phyloP scores from a whole-genome alignment of 2,329 filamentous ascomycete species.

The Ramichloridium luteum region DNA sequence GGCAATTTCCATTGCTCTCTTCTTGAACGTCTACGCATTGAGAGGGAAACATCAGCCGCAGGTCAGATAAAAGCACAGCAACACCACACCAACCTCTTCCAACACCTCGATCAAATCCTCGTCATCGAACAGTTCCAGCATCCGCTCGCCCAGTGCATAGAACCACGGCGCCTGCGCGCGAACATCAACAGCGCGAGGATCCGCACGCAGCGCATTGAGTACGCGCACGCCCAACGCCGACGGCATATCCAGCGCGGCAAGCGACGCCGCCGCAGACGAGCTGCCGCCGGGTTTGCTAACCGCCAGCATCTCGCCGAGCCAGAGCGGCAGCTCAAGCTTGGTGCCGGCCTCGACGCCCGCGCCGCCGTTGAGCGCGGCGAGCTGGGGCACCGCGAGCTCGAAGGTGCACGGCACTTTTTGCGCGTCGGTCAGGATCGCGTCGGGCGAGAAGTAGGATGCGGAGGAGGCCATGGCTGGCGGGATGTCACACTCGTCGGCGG shows the following conservation, averaged over 20 bases:
- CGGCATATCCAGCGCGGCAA: constrained; percentile 73
- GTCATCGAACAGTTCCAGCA: constrained; percentile 86
- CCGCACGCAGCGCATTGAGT: constrained; percentile 79
- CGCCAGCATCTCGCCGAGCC: constrained; percentile 89
- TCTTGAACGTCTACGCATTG: constrained; percentile 57
- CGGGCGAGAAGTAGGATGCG: constrained; percentile 66
- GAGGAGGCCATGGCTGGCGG: neutral
- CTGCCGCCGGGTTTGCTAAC: constrained; percentile 38
- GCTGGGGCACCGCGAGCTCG: constrained; percentile 72
- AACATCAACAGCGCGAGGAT: constrained; percentile 73
- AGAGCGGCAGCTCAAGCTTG: constrained; percentile 72
- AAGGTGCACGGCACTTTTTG: constrained; percentile 97
- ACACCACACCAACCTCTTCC: constrained; percentile 27
- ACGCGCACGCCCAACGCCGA: constrained; percentile 65
- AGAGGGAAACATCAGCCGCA: neutral
- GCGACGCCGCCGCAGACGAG: constrained; percentile 33
- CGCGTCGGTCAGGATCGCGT: constrained; percentile 72
- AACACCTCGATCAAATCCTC: constrained; percentile 58
- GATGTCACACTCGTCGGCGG: too few species aligned
- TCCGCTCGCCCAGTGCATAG: constrained; percentile 71
- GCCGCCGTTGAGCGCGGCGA: constrained; percentile 72
- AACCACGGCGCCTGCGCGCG: constrained; percentile 76
- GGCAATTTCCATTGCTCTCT: constrained; percentile 67
- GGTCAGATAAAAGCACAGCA: neutral
- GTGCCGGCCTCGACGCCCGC: constrained; percentile 66